phyloP scores from a whole-genome alignment of 2,329 filamentous ascomycete species.

The Teratosphaeria gauchensis region DNA sequence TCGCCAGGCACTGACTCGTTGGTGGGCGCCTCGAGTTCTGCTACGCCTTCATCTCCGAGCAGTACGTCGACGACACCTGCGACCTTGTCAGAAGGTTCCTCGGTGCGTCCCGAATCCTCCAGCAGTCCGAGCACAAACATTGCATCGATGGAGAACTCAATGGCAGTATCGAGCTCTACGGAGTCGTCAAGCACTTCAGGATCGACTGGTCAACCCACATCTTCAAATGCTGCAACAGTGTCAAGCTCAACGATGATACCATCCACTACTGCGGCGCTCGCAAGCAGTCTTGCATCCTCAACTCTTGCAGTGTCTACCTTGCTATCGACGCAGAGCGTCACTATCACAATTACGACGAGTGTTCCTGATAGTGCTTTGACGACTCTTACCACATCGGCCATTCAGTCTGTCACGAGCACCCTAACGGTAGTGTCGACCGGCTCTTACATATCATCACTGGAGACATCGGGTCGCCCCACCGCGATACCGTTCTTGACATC shows the following conservation, averaged over 20 bases:
- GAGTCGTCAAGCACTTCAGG: background rate
- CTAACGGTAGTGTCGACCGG: conserved; percentile 12
- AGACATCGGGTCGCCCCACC: conserved; percentile 17
- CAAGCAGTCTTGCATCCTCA: background rate
- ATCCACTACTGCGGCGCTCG: background rate
- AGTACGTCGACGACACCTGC: background rate
- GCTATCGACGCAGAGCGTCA: background rate
- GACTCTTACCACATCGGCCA: conserved; percentile 18
- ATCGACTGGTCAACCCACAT: too few species aligned
- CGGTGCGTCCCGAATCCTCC: background rate
- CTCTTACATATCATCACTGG: conserved; percentile 13
- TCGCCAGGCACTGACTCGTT: background rate
- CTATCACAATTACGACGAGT: conserved; percentile 7
- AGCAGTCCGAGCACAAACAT: background rate
- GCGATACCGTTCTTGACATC: conserved; percentile 22
- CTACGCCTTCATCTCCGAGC: background rate
- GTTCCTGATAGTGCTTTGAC: conserved; percentile 18
- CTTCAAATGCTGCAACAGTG: too few species aligned
- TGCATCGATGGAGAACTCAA: background rate
- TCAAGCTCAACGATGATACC: background rate
- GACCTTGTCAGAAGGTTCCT: background rate
- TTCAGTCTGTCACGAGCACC: conserved; percentile 18
- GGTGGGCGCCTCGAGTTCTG: background rate
- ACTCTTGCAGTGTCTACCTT: background rate
- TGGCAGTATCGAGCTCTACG: background rate